Base-by-base conservation (phyloP, 2,329 filamentous ascomycete species). In the Mariannaea sp. region DNA sequence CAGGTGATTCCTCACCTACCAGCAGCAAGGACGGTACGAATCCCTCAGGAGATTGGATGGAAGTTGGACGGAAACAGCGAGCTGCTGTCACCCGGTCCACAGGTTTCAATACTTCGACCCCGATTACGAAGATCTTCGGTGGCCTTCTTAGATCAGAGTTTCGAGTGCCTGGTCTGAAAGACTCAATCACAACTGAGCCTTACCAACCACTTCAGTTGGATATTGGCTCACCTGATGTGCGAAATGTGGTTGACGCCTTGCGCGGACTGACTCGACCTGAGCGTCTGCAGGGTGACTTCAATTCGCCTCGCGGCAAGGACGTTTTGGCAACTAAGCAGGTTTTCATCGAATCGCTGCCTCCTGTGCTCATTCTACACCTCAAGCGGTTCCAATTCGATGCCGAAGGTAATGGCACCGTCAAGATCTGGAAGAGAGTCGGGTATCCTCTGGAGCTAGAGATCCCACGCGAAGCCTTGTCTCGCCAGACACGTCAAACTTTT, bases 321-420 rank as follows among this genome's bases (percentile, higher is more conserved):
- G 85, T 87, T 22, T 83, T 83, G 20, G 92, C 91, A 2, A 96
- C 90, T 26, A 99, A 97, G 75, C 94, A 97, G 71, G 87, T 96
- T 2, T 92, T 95, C 63, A 96, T 99, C 58, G 93, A 97, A 66
- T 90, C 86, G 1, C 78, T 97, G 13, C 94, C 94, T 1, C 90
- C 92, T 1, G 90, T 97, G 4, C 82, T 99, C 10, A 96, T 97
- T 48, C 81, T 99, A 7, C 94, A 99, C 68, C 80, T 99, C 35
- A 99, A 99, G 76, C 90, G 94, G 38, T 99, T 99, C 79, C 91
- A 97, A 66, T 97, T 96, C 65, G 92, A 97, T 66, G 90, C 86
- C 56, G 84, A 87, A 53, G 89, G 87, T 38, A 66, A 69, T 38
- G 92, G 92, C 19, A 96, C 92, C 1, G 88, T 96, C 67, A 99